Evolutionary conservation across 2,329 filamentous ascomycete genomes (phyloP), one percentile per base, ranked within the genome.

Genomic region (Monosporascus sp.): DNA sequence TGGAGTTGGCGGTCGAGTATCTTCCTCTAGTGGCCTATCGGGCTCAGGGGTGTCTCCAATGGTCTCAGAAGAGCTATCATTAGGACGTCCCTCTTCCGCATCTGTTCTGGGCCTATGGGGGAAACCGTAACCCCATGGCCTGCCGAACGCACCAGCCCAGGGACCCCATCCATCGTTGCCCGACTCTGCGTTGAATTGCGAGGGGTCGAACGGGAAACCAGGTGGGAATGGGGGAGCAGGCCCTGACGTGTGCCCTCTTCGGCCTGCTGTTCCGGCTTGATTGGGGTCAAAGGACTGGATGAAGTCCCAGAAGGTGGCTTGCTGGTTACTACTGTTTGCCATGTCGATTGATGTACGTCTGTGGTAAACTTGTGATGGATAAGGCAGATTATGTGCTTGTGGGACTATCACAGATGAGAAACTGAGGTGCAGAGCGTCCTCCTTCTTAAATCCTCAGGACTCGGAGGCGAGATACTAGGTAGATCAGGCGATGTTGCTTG

Each of bases 171-270:
- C 54, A 22, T 55, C 58, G 48, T 57, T 57, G 18, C 53, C 53
- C 3, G 22, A 36, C 61, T 56, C 60, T 5, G 55, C 51, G 22
- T 55, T 51, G 49, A 60, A 59, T 27, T 54, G 58, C n/a, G 60
- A 45, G 25, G 54, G 39, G 45, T 62, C 51, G 24, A 72, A 73
- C 27, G 72, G 69, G 50, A 73, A 73, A 24, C 68, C 69, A 1
- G 62, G 53, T 38, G 63, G 62, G 50, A 67, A 65, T 50, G 60
- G 52, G 41, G 50, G 39, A 50, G 57, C 52, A 57, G 62, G 52
- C 36, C 60, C 62, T 37, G 61, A 46, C 14, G 22, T 46, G 56
- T 73, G 71, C 53, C 75, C 68, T 47, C 73, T 72, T 18, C 64
- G 64, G 43, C 73, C 71, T 22, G 62, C 44, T 48, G 54, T 52